These are phyloP conservation scores for Ilex paraguariensis DNA, from an alignment of 305 asterid species.

Conservation along the genomic window DNA sequence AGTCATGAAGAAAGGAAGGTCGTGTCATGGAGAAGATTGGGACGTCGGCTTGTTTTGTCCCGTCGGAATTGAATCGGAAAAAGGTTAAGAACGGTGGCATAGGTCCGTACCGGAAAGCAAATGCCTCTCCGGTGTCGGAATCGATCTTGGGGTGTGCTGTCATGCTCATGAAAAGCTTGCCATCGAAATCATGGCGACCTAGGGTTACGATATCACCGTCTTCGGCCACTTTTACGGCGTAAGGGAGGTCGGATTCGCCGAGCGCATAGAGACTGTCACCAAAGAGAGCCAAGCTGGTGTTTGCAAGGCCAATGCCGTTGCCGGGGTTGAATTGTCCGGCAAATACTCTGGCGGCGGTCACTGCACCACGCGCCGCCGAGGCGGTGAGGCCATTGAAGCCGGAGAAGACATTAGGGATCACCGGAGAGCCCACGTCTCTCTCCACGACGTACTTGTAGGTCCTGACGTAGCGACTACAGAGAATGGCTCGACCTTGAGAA, in stretches of 20 bases:
- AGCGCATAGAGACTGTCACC: slow-evolving; percentile 46
- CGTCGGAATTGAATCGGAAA: slow-evolving; percentile 36
- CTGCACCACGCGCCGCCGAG: slow-evolving; percentile 33
- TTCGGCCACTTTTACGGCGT: slow-evolving; percentile 23
- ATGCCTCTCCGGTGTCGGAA: slow-evolving; percentile 39
- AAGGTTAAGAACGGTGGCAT: slow-evolving; percentile 35
- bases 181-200: slow-evolving; percentile 45
- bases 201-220: slow-evolving; percentile 53
- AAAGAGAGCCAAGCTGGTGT: slow-evolving; percentile 49
- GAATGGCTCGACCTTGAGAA: slow-evolving; percentile 38
- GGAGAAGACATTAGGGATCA: slow-evolving; percentile 47
- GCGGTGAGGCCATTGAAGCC: slow-evolving; percentile 48
- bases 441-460: slow-evolving; percentile 50
- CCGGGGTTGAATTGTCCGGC: slow-evolving; percentile 33
- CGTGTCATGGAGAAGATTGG: slow-evolving; percentile 40
- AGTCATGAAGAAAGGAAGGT: slow-evolving; percentile 47
- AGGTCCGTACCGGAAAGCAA: slow-evolving; percentile 50
- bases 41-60: slow-evolving; percentile 37
- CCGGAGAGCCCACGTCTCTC: slow-evolving; percentile 30
- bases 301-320: slow-evolving; percentile 49
- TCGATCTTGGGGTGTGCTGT: slow-evolving; percentile 75
- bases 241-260: slow-evolving; percentile 64
- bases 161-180: slow-evolving; percentile 43
- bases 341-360: slow-evolving; percentile 19
- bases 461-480: slow-evolving; percentile 55